Evolutionary conservation across 371 early-diverging fungal species (phyloP), one percentile per base, ranked within the genome.

Genomic region (Circinella umbellata): DNA sequence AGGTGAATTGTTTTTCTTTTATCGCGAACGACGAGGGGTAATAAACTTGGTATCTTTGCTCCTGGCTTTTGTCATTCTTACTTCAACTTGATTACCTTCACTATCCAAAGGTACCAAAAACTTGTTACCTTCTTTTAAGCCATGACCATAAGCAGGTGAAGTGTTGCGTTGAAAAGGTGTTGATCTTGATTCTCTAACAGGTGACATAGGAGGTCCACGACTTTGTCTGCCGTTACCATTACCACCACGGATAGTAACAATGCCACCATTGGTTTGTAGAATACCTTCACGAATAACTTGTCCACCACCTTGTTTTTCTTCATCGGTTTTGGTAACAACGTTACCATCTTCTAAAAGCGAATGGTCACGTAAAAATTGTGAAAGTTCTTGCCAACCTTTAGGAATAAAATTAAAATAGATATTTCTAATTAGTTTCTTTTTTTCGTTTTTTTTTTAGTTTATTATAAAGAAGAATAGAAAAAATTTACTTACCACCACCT

Each of bases 311-410:
- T 93, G 92, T 69, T 92, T 6, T 75, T 93, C 11, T 73, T 92
- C 18, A 91, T 92, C 42, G 92, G 92, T 0, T 94, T 93, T 72
- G 76, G 92, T 8, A 5, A 78, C 75, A 71, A 73, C 71, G 34
- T 73, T 69, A n/a, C 74, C 73, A 11, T 75, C 76, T 60, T 84
- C 84, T 38, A 84, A 47, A 4, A 84, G 55, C 0, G 80, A 77
- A 64, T 84, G 84, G 15, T 84, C 84, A 35, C 80, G 70, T 42
- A 84, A 71, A 38, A 84, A 84, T 38, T 88, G 89, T 17, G 91
- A 89, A 15, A 91, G 70, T 65, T 91, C 91, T 5, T 79, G 83
- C 93, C 93, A 93, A 20, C 27, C 27, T 27, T 27, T 27, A 27
- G 27, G 2, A 27, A 27, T 27, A 27, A 27, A 27, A 27, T 27